Conservation (phyloP, 1,284 basidiomycete species). For the Trichosporon asahii region DNA sequence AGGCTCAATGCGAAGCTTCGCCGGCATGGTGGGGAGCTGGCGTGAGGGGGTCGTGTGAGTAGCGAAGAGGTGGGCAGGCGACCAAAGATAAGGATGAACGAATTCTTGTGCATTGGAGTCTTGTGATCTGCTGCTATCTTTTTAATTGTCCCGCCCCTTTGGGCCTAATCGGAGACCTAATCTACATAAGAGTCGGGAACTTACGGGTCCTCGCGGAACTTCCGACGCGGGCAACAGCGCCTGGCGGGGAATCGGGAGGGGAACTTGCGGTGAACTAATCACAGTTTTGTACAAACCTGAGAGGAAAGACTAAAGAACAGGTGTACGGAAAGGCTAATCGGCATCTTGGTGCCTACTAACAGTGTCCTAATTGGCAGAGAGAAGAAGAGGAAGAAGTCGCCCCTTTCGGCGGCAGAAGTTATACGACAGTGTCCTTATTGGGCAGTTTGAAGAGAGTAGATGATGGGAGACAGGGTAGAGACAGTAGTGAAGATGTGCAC, state of each 20-base stretch:
- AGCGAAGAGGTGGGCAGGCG: too few species aligned
- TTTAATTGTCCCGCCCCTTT: not conserved
- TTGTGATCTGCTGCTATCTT: not conserved
- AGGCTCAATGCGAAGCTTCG: slow-evolving; percentile 14
- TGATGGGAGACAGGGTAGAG: not conserved
- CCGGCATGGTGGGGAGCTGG: not conserved
- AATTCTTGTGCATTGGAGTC: not conserved
- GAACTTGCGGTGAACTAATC: not conserved
- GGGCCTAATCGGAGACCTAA: not conserved
- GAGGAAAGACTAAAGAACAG: not conserved
- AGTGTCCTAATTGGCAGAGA: not conserved
- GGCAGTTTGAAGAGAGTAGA: not conserved
- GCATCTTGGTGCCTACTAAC: not conserved
- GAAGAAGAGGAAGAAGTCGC: not conserved
- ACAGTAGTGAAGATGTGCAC: not conserved
- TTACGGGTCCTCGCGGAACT: not conserved
- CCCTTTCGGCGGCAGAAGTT: not conserved
- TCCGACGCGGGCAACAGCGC: not conserved
- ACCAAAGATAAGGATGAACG: not conserved
- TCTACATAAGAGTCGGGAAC: slow-evolving; percentile 1
- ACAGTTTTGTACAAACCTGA: not conserved
- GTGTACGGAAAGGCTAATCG: not conserved
- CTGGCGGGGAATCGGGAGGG: too few species aligned
- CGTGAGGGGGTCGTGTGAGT: too few species aligned
- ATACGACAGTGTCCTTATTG: not conserved